Base-by-base conservation (phyloP, 2,329 filamentous ascomycete genomes). In the Penicillium corylophilum region DNA sequence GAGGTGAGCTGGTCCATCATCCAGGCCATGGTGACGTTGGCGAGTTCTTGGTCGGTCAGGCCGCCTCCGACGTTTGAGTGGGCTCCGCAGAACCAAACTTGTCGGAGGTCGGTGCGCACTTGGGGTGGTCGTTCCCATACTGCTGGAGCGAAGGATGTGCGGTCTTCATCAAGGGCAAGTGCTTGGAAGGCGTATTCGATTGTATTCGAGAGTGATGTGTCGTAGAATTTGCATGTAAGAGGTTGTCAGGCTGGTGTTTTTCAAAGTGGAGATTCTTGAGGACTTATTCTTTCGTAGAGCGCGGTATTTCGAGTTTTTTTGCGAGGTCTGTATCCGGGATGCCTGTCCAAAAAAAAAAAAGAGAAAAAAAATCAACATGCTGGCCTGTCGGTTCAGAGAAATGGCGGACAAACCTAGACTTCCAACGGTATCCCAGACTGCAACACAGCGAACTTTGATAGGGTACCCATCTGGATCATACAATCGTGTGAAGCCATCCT, bases 21-120 rank as follows among this genome's bases (percentile, higher is more conserved):
- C 77, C 77, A 79, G 1, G 76, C 76, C 15, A 80, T 65, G 18
- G 73, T 72, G 41, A 79, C 71, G 56, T 79, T 77, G 9, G 77
- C 72, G 29, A 79, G 68, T 41, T 77, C 73, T 55, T 77, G 72
- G 56, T 80, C 77, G 39, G 71, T 70, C 53, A 77, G 77, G 4
- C 76, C 74, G 2, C 73, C 73, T 38, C 78, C 78, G 26, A 79
- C 65, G 56, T 80, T 79, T 20, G 71, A 70, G 62, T 80, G 77
- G 8, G 72, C 70, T 39, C 77, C 77, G 2, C 75, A 75, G 58
- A 77, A 77, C 76, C 74, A 79, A 41, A 71, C 68, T 66, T 78
- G 76, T 42, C 72, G 72, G 2, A 77, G 64, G 13, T 70, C 66
- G 55, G 67, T 65, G 5, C 46, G 47, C 46, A 60, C 55, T 28